Evolutionary conservation across 2,329 filamentous ascomycete genomes (phyloP).

Genomic region (Fusarium sp.): DNA sequence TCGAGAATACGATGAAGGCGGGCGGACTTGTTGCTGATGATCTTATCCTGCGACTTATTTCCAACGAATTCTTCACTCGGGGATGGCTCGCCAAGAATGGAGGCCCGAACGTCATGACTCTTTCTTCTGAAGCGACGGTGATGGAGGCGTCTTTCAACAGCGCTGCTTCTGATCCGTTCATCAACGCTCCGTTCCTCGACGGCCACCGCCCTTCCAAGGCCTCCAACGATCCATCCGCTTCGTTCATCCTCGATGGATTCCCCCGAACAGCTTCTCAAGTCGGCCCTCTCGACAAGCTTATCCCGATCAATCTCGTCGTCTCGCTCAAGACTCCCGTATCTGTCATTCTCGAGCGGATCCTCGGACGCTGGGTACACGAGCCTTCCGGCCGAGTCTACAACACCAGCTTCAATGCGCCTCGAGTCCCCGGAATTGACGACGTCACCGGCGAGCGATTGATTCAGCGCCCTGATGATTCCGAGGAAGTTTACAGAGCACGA

Average conservation of each 20-base stretch:
- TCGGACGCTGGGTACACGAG: slow-evolving; percentile 92
- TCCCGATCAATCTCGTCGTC: slow-evolving; percentile 95
- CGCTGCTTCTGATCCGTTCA: slow-evolving; percentile 51
- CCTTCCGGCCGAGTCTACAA: slow-evolving; percentile 95
- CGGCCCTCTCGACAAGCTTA: slow-evolving; percentile 75
- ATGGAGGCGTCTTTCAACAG: slow-evolving; percentile 50
- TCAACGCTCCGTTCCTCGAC: slow-evolving; percentile 52
- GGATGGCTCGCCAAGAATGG: slow-evolving; percentile 77
- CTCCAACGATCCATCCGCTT: slow-evolving; percentile 78
- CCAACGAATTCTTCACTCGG: slow-evolving; percentile 83
- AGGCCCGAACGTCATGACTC: slow-evolving; percentile 60
- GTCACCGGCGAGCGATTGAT: slow-evolving; percentile 87
- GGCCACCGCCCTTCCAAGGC: slow-evolving; percentile 53
- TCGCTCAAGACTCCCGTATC: slow-evolving; percentile 85
- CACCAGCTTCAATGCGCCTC: slow-evolving; percentile 88
- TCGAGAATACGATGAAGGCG: slow-evolving; percentile 86
- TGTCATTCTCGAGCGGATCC: slow-evolving; percentile 89
- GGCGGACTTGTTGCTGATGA: slow-evolving; percentile 92
- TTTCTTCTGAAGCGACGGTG: slow-evolving; percentile 55
- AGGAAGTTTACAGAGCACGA: slow-evolving; percentile 84
- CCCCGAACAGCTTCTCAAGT: slow-evolving; percentile 89
- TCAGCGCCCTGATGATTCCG: slow-evolving; percentile 85
- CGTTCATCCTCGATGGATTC: slow-evolving; percentile 96
- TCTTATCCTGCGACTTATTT: slow-evolving; percentile 91
- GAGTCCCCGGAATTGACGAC: slow-evolving; percentile 83